Base-by-base conservation (phyloP, 2,329 filamentous ascomycete species). In the Botryotinia calthae region DNA sequence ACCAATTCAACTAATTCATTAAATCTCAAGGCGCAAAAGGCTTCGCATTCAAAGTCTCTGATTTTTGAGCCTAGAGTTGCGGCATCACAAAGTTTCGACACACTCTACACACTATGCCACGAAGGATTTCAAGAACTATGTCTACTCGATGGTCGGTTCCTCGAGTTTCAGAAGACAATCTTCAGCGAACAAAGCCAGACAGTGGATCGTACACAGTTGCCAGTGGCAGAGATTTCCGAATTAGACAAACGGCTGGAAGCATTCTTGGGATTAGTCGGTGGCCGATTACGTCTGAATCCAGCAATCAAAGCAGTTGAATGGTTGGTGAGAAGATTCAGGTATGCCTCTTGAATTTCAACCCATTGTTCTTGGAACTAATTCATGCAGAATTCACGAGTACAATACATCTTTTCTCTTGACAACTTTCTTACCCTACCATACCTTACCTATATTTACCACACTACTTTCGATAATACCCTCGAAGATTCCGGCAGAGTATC, bases 121-220 rank as follows among this genome's bases (percentile, higher is more conserved):
- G 93, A 97, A 79, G 96, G 95, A 2, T 99, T 95, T 80, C 90
- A 94, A 76, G 96, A 99, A 80, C 86, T 99, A 73, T 98, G 96
- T 82, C 89, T 90, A 77, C 86, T 99, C 71, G 97, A 99, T 81
- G 82, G 86, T 37, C 89, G 94, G 73, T 98, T 98, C 79, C 80
- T 86, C 22, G 85, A 87, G 51, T 99, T 95, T 80, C 87, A 89
- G 74, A 86, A 87, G 73, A 95, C 90, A 71, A 86, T 99, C 72
- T 99, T 98, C 86, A 97, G 93, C 84, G 93, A 96, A 79, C 93
- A 97, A 84, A 98, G 95, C 83, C 95, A 94, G 81, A 87, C 89
- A 75, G 91, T 97, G 80, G 96, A 99, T 81, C 89, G 96, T 71
- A 91, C 89, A 34, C 91, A 96, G 83, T 91, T 98, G 88, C 95